Conservation (phyloP, 371 early-diverging fungal species). For the Lichtheimia ornata region DNA sequence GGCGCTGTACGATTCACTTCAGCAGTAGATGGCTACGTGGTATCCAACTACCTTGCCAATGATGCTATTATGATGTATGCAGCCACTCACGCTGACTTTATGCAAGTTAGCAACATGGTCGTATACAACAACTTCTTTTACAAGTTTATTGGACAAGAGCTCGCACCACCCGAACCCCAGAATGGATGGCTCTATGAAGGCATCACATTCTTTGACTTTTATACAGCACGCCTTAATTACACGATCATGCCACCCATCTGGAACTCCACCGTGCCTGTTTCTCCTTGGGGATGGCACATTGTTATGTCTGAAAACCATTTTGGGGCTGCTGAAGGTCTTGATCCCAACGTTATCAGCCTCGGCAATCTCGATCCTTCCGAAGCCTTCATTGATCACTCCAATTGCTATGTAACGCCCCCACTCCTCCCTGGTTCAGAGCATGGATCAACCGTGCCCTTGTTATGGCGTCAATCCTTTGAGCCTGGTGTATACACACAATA, state of each 20-base stretch:
- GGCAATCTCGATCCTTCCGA: slow-evolving; percentile 35
- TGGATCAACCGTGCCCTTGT: slow-evolving; percentile 20
- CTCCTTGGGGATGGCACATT: slow-evolving; percentile 41
- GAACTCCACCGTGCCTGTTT: slow-evolving; percentile 37
- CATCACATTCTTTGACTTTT: slow-evolving; percentile 46
- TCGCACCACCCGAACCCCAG: slow-evolving; percentile 22
- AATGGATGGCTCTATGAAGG: slow-evolving; percentile 48
- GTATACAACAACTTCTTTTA: slow-evolving; percentile 42
- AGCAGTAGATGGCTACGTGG: slow-evolving; percentile 41
- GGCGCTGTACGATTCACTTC: slow-evolving; percentile 48
- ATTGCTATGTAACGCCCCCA: slow-evolving; percentile 44
- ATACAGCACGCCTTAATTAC: slow-evolving; percentile 41
- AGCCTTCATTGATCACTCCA: slow-evolving; percentile 28
- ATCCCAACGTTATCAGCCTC: slow-evolving; percentile 44
- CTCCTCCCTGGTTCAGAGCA: slow-evolving; percentile 14
- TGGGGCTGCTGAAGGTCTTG: slow-evolving; percentile 31
- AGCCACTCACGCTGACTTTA: slow-evolving; percentile 37
- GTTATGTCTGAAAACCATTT: slow-evolving; percentile 33
- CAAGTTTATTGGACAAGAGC: slow-evolving; percentile 26
- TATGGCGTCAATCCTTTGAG: slow-evolving; percentile 38
- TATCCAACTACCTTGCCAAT: slow-evolving; percentile 47
- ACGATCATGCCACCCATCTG: slow-evolving; percentile 42
- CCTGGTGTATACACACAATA: slow-evolving; percentile 16
- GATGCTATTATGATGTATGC: slow-evolving; percentile 45
- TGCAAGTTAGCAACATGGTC: slow-evolving; percentile 44